Evolutionary conservation across 208 protist species (phyloP).

Genomic region (Trypanosomatidae sp.): DNA sequence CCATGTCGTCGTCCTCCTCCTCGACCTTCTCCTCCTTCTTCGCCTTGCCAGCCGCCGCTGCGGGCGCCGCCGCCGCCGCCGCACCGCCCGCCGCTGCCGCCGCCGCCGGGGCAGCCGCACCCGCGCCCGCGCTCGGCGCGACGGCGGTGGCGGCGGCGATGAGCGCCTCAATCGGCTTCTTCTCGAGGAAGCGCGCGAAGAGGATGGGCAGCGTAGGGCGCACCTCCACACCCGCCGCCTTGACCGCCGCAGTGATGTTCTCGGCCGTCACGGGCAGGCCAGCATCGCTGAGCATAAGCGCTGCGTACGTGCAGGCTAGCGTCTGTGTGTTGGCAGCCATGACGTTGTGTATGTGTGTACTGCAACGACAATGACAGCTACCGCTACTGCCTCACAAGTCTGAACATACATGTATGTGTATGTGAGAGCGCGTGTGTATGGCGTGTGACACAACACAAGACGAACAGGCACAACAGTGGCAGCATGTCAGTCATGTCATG

Average conservation of each 20-base stretch:
- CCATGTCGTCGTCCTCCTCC: constrained; percentile 85
- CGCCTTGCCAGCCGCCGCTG: constrained; percentile 13
- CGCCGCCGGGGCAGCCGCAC: constrained; percentile 16
- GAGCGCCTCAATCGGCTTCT: constrained; percentile 57
- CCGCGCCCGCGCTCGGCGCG: constrained; percentile 18
- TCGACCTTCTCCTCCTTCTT: constrained; percentile 61
- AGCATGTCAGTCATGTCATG: too few relatives aligned
- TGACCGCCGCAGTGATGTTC: constrained; percentile 49
- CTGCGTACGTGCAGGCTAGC: constrained; percentile 78
- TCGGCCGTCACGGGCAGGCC: constrained; percentile 55
- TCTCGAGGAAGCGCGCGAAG: constrained; percentile 75
- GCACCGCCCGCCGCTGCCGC: constrained; percentile 15
- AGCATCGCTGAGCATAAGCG: constrained; percentile 63
- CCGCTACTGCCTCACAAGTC: too few relatives aligned
- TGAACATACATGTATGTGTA: too few relatives aligned
- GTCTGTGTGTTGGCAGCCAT: constrained; percentile 42
- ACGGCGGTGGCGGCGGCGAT: constrained; percentile 33
- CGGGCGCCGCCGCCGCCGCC: constrained; percentile 17
- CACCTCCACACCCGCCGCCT: constrained; percentile 54
- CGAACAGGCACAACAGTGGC: too few relatives aligned
- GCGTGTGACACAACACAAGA: too few relatives aligned
- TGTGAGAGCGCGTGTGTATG: too few relatives aligned
- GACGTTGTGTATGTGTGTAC: too few relatives aligned
- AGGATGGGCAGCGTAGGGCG: constrained; percentile 64
- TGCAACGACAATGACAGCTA: too few relatives aligned